Evolutionary conservation across 2,329 filamentous ascomycete genomes (phyloP).

Genomic region (Xylariomycetidae sp.): DNA sequence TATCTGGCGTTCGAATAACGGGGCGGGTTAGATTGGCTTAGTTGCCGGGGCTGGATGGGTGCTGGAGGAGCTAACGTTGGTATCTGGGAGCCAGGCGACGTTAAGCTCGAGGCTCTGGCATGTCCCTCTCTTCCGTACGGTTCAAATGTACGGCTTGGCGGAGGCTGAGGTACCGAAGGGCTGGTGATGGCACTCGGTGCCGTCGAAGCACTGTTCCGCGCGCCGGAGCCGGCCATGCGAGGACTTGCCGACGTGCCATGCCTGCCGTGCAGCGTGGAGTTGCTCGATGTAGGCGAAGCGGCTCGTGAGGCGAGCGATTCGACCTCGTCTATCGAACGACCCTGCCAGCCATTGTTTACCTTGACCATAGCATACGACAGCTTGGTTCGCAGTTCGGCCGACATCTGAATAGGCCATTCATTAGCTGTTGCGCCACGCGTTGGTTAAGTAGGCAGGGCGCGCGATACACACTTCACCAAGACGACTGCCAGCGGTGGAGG

Average conservation of each 20-base stretch:
- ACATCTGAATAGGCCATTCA: constrained; percentile 21
- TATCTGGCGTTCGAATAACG: constrained; percentile 45
- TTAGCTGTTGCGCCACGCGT: constrained; percentile 15
- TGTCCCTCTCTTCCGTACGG: constrained; percentile 39
- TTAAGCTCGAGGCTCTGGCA: constrained; percentile 31
- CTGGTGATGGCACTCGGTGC: constrained; percentile 24
- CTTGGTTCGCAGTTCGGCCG: constrained; percentile 66
- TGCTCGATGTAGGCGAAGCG: constrained; percentile 56
- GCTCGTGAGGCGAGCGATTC: constrained; percentile 67
- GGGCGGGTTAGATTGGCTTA: constrained; percentile 35
- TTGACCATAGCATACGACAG: constrained; percentile 93
- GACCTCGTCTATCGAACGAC: constrained; percentile 69
- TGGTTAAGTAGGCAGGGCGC: constrained; percentile 7
- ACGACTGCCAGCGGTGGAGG: constrained; percentile 58
- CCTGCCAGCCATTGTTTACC: constrained; percentile 84
- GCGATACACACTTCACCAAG: constrained; percentile 66
- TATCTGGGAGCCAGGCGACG: constrained; percentile 29
- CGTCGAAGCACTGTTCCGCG: constrained; percentile 26
- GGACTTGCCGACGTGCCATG: constrained; percentile 51
- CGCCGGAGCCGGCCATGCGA: constrained; percentile 33
- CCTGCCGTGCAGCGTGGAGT: constrained; percentile 47
- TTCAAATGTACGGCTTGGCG: constrained; percentile 32
- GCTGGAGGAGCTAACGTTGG: constrained; percentile 46
- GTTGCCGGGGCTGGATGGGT: constrained; percentile 45
- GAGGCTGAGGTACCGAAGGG: constrained; percentile 17